phyloP scores from a whole-genome alignment of 1,284 basidiomycete species.

The Ceratobasidium papillatum region DNA sequence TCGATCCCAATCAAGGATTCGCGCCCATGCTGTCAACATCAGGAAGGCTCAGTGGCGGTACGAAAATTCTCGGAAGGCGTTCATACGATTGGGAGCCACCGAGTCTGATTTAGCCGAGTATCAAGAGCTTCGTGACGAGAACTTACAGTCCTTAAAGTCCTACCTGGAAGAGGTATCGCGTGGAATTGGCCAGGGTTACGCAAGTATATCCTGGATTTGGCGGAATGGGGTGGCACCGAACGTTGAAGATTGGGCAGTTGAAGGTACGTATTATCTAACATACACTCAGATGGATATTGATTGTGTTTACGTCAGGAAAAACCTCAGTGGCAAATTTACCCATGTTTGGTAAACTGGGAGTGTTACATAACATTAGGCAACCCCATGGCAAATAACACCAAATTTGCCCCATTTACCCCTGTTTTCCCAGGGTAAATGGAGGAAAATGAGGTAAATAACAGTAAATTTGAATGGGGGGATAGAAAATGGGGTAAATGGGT shows the following conservation, averaged over 20 bases:
- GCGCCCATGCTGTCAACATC: neutral
- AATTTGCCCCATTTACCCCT: no score
- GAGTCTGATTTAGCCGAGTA: neutral
- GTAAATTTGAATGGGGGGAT: no score
- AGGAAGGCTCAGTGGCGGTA: constrained; percentile 6
- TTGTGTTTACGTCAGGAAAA: no score
- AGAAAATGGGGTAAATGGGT: no score
- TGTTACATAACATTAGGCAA: no score
- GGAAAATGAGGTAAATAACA: no score
- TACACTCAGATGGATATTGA: neutral
- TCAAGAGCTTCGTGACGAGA: neutral
- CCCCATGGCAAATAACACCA: no score
- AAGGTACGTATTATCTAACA: neutral
- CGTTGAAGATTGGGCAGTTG: neutral
- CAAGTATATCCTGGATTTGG: constrained; percentile 11
- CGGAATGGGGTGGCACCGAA: neutral
- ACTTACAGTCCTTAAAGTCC: neutral
- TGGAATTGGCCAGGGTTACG: neutral
- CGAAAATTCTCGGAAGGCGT: neutral
- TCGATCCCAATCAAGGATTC: neutral
- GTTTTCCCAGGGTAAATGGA: no score
- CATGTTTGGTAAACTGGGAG: no score
- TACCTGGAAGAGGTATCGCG: neutral
- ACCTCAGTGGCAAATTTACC: neutral
- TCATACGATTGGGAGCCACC: neutral